Evolutionary conservation across 2,329 filamentous ascomycete species (phyloP).

Genomic region (Colletotrichum zoysiae): DNA sequence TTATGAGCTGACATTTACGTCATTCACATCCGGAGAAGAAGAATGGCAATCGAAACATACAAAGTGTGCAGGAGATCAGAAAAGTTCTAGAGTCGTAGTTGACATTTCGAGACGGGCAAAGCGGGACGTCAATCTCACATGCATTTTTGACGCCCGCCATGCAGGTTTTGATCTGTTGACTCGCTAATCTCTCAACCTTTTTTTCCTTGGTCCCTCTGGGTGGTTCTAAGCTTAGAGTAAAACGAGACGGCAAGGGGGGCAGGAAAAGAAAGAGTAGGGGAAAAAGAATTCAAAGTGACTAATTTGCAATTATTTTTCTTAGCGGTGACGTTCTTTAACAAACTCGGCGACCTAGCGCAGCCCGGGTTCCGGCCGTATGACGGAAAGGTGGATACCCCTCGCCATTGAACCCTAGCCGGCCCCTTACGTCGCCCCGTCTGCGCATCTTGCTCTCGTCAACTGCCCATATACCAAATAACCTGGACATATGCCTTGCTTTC

Average conservation of each 20-base stretch:
- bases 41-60: too few species aligned
- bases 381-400: constrained; percentile 1
- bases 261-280: background rate
- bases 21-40: too few species aligned
- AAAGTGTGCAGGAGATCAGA: too few species aligned
- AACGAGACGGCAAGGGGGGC: background rate
- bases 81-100: background rate
- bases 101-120: background rate
- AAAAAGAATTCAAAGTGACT: background rate
- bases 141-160: background rate
- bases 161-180: background rate
- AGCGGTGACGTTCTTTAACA: background rate
- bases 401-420: background rate
- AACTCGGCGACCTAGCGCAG: background rate
- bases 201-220: background rate
- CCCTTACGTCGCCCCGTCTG: background rate
- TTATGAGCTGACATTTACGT: too few species aligned
- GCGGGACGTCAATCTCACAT: background rate
- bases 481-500: background rate
- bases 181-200: background rate
- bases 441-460: background rate
- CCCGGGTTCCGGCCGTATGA: background rate
- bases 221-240: background rate
- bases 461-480: background rate
- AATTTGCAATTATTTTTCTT: background rate